Conservation (phyloP, 805 yeast species). For the Yueomyces sinensis region DNA sequence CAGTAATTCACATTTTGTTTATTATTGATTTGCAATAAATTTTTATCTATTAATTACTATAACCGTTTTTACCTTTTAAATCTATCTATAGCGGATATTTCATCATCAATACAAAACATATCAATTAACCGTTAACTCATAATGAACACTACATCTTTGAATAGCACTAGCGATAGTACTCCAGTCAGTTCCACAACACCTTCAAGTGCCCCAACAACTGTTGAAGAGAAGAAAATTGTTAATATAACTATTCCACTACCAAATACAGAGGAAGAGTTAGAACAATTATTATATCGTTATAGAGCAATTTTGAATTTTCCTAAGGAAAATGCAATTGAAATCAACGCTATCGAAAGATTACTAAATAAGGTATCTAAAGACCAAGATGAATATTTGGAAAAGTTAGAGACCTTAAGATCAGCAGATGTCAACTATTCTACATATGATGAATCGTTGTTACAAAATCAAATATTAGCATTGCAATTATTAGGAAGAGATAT, state of each 20-base stretch:
- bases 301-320: conserved; percentile 17
- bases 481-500: conserved; percentile 53
- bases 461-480: conserved; percentile 48
- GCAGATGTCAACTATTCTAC: conserved; percentile 9
- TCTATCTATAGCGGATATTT: no score
- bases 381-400: conserved; percentile 25
- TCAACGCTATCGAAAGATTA: conserved; percentile 30
- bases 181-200: neutral
- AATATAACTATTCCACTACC: conserved; percentile 16
- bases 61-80: no score
- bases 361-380: conserved; percentile 29
- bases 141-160: no score
- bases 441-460: conserved; percentile 35
- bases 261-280: conserved; percentile 14
- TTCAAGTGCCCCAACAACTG: neutral
- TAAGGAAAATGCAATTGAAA: conserved; percentile 24
- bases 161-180: neutral
- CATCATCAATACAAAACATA: no score
- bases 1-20: no score
- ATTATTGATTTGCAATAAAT: no score
- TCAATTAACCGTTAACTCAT: no score
- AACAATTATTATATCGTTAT: conserved; percentile 21
- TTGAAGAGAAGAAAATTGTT: neutral
- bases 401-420: conserved; percentile 19
- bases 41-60: no score